Percentiles rank a stretch among this genome's conserved stretches.
Evolutionary conservation across 225 moss, liverwort and hornwort species (phyloP).

Genomic region (Sphagnum tenellum): DNA sequence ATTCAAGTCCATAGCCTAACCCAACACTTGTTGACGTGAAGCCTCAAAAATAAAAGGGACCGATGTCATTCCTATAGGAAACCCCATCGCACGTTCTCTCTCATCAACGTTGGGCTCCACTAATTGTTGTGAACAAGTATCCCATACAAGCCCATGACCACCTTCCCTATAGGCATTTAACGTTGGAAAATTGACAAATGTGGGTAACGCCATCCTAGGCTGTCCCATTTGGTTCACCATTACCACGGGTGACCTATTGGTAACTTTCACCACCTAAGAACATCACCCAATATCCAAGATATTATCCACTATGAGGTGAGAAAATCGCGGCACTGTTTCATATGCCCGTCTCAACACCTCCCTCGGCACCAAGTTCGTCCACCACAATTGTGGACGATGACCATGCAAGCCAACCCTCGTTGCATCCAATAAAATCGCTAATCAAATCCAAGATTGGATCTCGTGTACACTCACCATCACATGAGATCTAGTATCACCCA

Average conservation of each 20-base stretch:
- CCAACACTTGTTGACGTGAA: background rate
- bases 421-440: constrained; percentile 2
- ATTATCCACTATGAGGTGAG: too few relatives aligned
- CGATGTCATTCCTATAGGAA: background rate
- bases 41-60: background rate
- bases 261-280: background rate
- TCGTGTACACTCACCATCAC: constrained; percentile 1
- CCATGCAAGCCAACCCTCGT: background rate
- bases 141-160: constrained; percentile 2
- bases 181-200: background rate
- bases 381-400: constrained; percentile 3
- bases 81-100: constrained; percentile 5
- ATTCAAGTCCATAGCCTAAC: constrained; percentile 1
- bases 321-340: too few relatives aligned
- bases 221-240: background rate
- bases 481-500: background rate
- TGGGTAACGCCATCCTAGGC: background rate
- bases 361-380: background rate
- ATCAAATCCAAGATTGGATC: background rate
- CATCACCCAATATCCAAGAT: background rate
- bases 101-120: constrained; percentile 7
- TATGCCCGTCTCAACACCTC: too few relatives aligned
- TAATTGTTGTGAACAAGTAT: background rate
- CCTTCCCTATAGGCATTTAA: background rate
- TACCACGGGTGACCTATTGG: background rate